Evolutionary conservation across 1,284 basidiomycete genomes (phyloP).

Genomic region (Xerocomus nothofagi): DNA sequence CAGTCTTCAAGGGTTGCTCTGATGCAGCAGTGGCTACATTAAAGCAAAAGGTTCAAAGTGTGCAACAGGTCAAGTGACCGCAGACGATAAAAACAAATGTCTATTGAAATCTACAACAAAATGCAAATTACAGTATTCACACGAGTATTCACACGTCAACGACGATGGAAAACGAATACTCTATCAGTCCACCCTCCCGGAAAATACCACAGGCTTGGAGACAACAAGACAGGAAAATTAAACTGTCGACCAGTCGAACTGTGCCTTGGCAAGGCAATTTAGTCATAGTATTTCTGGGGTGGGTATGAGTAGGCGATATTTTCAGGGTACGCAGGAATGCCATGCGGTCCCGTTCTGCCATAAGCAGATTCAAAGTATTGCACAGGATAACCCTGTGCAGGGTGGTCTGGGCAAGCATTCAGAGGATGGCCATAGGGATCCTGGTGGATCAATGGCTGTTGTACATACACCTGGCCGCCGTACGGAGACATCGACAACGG

Average conservation of each 20-base stretch:
- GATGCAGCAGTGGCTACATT: too few relatives aligned
- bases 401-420: slow-evolving; percentile 17
- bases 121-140: slow-evolving; percentile 11
- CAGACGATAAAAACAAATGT: too few relatives aligned
- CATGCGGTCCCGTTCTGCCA: slow-evolving; percentile 15
- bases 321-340: slow-evolving; percentile 14
- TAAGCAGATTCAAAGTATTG: slow-evolving; percentile 13
- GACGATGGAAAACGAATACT: slow-evolving; percentile 2
- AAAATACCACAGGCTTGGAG: slow-evolving; percentile 12
- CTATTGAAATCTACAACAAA: slow-evolving; percentile 16
- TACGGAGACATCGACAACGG: slow-evolving; percentile 8
- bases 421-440: slow-evolving; percentile 13
- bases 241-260: slow-evolving; percentile 4
- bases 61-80: too few relatives aligned
- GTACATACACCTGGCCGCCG: slow-evolving; percentile 6
- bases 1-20: too few relatives aligned
- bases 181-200: slow-evolving; percentile 11
- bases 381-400: slow-evolving; percentile 11
- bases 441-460: slow-evolving; percentile 10
- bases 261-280: background rate
- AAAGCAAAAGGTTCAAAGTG: too few relatives aligned
- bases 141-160: slow-evolving; percentile 7
- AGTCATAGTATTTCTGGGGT: slow-evolving; percentile 10
- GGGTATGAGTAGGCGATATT: slow-evolving; percentile 15
- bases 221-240: slow-evolving; percentile 3